phyloP scores from a whole-genome alignment of 2,329 filamentous ascomycete species.

The Fusarium sp. region DNA sequence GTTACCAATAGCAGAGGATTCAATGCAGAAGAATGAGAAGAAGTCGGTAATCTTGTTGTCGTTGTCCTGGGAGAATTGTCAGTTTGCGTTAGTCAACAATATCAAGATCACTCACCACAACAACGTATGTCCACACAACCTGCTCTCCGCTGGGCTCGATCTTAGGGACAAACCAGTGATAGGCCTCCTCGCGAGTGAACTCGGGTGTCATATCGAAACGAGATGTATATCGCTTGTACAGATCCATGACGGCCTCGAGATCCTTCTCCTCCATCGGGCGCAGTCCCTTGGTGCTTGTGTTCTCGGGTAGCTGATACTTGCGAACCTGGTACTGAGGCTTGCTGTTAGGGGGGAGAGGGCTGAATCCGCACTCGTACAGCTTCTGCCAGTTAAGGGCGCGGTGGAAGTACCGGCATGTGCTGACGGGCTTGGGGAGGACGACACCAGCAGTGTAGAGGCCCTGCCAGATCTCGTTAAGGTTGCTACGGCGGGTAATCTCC shows the following conservation, averaged over 20 bases:
- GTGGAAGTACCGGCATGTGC: constrained; percentile 95
- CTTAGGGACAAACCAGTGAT: constrained; percentile 87
- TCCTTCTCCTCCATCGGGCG: constrained; percentile 85
- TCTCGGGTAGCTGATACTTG: constrained; percentile 84
- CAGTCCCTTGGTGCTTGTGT: constrained; percentile 79
- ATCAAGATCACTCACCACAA: constrained; percentile 68
- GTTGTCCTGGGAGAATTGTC: constrained; percentile 55
- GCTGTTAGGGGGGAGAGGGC: constrained; percentile 83
- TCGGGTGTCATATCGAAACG: constrained; percentile 88
- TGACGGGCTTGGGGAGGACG: constrained; percentile 90
- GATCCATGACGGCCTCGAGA: constrained; percentile 76
- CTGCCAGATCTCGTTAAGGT: constrained; percentile 88
- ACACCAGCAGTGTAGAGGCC: constrained; percentile 96
- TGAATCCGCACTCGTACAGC: constrained; percentile 94
- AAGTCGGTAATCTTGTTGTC: constrained; percentile 93
- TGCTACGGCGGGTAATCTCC: constrained; percentile 94
- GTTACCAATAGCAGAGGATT: constrained; percentile 90
- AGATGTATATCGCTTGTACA: constrained; percentile 81
- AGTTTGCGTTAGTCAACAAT: background rate
- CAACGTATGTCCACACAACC: constrained; percentile 94
- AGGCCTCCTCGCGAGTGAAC: constrained; percentile 82
- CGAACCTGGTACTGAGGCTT: constrained; percentile 88
- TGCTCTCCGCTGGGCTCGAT: constrained; percentile 72
- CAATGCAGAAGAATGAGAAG: constrained; percentile 95
- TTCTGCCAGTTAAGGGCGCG: constrained; percentile 96